Evolutionary conservation across 345 rosid genomes (phyloP).

Genomic region (Angophora floribunda): DNA sequence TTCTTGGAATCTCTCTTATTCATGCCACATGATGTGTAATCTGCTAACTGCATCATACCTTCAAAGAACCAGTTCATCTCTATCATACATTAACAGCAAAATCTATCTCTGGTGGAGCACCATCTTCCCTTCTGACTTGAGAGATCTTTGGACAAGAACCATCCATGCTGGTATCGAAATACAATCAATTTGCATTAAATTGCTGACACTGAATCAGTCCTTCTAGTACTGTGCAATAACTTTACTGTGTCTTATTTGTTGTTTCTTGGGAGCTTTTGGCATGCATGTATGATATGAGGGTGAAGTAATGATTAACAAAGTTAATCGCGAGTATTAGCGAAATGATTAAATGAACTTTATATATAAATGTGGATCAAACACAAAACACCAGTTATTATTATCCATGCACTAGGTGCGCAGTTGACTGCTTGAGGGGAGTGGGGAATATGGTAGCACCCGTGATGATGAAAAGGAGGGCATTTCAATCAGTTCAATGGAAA

Average conservation of each 20-base stretch:
- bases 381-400: background rate
- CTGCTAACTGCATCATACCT: background rate
- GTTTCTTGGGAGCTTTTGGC: background rate
- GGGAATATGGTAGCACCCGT: background rate
- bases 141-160: background rate
- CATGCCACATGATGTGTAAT: background rate
- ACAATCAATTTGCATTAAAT: background rate
- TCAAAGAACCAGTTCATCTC: background rate
- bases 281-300: background rate
- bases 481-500: background rate
- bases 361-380: background rate
- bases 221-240: background rate
- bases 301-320: background rate
- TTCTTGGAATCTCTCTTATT: background rate
- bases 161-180: background rate
- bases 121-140: background rate
- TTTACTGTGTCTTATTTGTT: background rate
- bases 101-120: background rate
- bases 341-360: background rate
- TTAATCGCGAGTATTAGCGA: background rate
- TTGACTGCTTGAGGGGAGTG: background rate
- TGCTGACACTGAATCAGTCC: background rate
- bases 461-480: background rate
- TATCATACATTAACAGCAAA: background rate
- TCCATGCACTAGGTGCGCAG: background rate